Evolutionary conservation across 176 grass and related monocot species (phyloP).

Genomic region (Elymus sibiricus): DNA sequence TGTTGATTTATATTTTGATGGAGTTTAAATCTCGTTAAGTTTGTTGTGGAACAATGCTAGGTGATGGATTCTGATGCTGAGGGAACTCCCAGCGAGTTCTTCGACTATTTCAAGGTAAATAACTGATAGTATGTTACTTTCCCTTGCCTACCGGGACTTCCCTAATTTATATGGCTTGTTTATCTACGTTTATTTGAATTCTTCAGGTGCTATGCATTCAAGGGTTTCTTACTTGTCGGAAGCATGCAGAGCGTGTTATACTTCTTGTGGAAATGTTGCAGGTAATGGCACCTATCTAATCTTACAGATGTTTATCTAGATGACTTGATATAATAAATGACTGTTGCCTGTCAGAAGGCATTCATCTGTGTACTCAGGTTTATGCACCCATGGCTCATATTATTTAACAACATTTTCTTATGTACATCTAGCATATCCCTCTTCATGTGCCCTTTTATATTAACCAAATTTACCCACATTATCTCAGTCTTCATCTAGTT

Average conservation of each 20-base stretch:
- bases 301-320: conserved; percentile 5
- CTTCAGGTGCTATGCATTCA: conserved; percentile 92
- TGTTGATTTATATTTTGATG: background rate
- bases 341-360: background rate
- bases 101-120: conserved; percentile 98
- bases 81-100: conserved; percentile 94
- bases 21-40: background rate
- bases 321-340: background rate
- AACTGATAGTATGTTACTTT: conserved; percentile 8
- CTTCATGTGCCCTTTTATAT: background rate
- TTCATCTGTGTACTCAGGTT: background rate
- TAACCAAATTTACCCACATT: background rate
- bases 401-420: background rate
- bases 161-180: conserved; percentile 16
- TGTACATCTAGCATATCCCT: background rate
- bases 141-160: background rate
- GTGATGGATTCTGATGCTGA: conserved; percentile 99
- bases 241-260: conserved; percentile 97
- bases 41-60: conserved; percentile 50
- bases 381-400: background rate
- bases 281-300: conserved; percentile 42
- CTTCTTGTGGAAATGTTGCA: conserved; percentile 99
- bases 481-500: background rate
- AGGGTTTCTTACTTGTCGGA: conserved; percentile 97
- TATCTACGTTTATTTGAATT: conserved; percentile 8